A percentile compares a stretch with the other conserved stretches of the same genome.
Conservation (phyloP, 768 basidiomycete genomes). For the Tephrocybe sp. region DNA sequence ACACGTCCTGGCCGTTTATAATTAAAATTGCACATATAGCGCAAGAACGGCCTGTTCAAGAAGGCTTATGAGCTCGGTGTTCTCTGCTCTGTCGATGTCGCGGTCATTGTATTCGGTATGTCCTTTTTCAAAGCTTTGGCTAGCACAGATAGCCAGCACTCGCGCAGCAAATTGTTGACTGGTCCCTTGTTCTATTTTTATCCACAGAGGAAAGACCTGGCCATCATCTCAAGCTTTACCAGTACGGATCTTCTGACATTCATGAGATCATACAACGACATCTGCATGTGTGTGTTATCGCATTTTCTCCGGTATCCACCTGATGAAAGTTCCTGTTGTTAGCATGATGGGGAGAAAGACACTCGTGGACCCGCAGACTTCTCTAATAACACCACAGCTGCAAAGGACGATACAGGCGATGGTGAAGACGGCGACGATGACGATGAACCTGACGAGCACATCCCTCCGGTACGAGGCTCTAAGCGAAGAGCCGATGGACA, state of each 20-base stretch:
- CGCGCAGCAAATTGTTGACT: neutral
- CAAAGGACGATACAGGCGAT: slow-evolving; percentile 33
- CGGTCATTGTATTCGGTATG: slow-evolving; percentile 77
- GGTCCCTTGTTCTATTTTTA: slow-evolving; percentile 41
- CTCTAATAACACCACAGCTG: slow-evolving; percentile 28
- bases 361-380: slow-evolving; percentile 45
- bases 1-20: slow-evolving; percentile 32
- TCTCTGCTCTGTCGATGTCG: slow-evolving; percentile 84
- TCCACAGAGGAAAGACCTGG: slow-evolving; percentile 69
- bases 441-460: slow-evolving; percentile 27
- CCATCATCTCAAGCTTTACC: slow-evolving; percentile 78
- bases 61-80: slow-evolving; percentile 91
- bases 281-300: slow-evolving; percentile 32
- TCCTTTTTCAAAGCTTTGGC: slow-evolving; percentile 6
- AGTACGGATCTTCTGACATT: slow-evolving; percentile 74
- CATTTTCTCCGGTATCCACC: neutral
- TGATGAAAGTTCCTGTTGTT: slow-evolving; percentile 12
- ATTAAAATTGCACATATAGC: slow-evolving; percentile 39
- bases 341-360: slow-evolving; percentile 53
- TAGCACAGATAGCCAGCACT: slow-evolving; percentile 2
- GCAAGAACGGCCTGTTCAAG: slow-evolving; percentile 89
- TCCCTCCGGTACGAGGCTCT: slow-evolving; percentile 9
- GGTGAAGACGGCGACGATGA: slow-evolving; percentile 34
- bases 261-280: slow-evolving; percentile 71
- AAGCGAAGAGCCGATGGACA: slow-evolving; percentile 33